phyloP scores from a whole-genome alignment of 495 filamentous ascomycete species.

The Podospora pseudoanserina region DNA sequence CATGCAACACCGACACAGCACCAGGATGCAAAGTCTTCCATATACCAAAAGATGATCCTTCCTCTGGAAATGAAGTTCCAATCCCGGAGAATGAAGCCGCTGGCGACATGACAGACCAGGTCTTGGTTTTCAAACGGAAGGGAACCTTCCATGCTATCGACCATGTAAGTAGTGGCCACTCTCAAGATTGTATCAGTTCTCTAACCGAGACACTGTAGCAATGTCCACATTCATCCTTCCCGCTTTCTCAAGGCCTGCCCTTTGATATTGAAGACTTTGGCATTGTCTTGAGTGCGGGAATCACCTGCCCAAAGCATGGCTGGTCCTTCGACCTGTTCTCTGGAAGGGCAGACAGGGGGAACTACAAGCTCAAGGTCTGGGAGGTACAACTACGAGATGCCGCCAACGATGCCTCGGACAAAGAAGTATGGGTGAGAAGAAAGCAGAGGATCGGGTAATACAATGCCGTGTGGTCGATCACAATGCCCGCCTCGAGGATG shows the following conservation, averaged over 20 bases:
- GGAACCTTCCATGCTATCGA: constrained; percentile 58
- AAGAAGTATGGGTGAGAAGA: constrained; percentile 56
- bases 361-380: constrained; percentile 56
- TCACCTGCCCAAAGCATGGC: constrained; percentile 58
- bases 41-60: constrained; percentile 42
- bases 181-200: neutral
- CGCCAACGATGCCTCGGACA: constrained; percentile 27
- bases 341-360: constrained; percentile 53
- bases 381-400: constrained; percentile 51
- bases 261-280: constrained; percentile 66
- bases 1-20: constrained; percentile 28
- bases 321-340: constrained; percentile 62
- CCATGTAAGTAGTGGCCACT: constrained; percentile 48
- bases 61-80: constrained; percentile 43
- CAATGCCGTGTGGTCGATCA: neutral
- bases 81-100: constrained; percentile 19
- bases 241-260: constrained; percentile 51
- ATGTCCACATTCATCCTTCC: constrained; percentile 59
- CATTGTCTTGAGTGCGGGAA: constrained; percentile 45
- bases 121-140: constrained; percentile 55
- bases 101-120: constrained; percentile 52
- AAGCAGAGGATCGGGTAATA: constrained; percentile 43
- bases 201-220: constrained; percentile 36
- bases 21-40: constrained; percentile 55
- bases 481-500: neutral